Base-by-base conservation (phyloP, 768 basidiomycete genomes). In the Daedaleopsis sinensis region DNA sequence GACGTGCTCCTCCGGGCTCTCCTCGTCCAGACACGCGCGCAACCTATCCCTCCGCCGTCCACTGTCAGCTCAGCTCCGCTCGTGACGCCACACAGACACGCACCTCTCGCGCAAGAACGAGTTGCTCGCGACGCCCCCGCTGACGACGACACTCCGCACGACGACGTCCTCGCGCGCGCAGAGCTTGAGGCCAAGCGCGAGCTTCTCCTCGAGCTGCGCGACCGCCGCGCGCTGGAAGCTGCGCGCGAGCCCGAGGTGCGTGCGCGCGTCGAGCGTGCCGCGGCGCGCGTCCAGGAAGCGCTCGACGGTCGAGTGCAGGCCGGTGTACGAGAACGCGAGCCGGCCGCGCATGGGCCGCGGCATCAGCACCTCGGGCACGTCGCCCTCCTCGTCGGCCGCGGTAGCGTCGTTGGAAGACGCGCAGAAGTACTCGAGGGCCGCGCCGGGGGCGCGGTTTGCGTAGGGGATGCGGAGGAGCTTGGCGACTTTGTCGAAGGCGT, bases 111-210 rank as follows among this genome's bases (percentile, higher is more conserved):
- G 79, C 58, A 98, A 76, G 65, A 80, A 87, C 23, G 65, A 48
- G 67, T 99, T 99, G 66, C 93, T 93, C 16, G 96, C 96, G 0
- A 99, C 96, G 1, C 96, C 96, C 0, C 96, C 96, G 60, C 93
- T 94, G 16, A 91, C 86, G 1, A 97, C 92, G 24, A 98, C 65
- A 56, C 88, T 79, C 12, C 72, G 73, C 4, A 92, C 74, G 9
- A 67, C 55, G 1, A 86, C 71, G n/a, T 76, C 80, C 23, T 79
- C 67, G 10, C 68, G 59, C 54, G 66, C 56, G 61, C 85, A 85
- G 77, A 72, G 76, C 23, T 75, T 67, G 42, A 87, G 63, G 0
- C 79, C 88, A 21, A 90, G 74, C 2, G 71, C 56, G 11, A 96
- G 76, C 74, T 96, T 97, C 48, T 86, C 83, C 67, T 86, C 87